These are phyloP conservation scores for Colletotrichum liriopes DNA, from an alignment of 2,329 filamentous ascomycete genomes.

Conservation along the genomic window DNA sequence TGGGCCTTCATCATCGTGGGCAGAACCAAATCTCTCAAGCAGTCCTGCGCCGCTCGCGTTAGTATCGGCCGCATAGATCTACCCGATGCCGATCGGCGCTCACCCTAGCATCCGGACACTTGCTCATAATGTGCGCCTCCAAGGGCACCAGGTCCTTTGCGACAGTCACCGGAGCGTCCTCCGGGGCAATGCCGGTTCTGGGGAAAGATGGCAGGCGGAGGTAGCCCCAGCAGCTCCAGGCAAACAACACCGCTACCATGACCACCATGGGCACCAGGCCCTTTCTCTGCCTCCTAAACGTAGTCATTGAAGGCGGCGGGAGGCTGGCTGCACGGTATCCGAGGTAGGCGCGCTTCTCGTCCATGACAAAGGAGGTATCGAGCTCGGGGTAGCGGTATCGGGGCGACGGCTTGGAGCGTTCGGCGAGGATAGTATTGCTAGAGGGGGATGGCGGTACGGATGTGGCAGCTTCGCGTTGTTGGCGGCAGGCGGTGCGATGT, in stretches of 20 bases:
- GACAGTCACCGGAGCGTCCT: slow-evolving; percentile 16
- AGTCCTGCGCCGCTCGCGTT: slow-evolving; percentile 68
- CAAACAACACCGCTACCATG: slow-evolving; percentile 18
- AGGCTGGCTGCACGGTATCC: background rate
- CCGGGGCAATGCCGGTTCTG: slow-evolving; percentile 9
- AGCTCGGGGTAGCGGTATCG: slow-evolving; percentile 17
- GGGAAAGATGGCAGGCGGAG: background rate
- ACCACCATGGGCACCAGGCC: slow-evolving; percentile 16
- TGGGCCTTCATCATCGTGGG: slow-evolving; percentile 87
- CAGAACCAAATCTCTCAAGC: slow-evolving; percentile 84
- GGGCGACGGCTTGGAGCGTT: background rate
- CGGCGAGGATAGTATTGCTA: background rate
- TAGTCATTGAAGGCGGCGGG: slow-evolving; percentile 22
- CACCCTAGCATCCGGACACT: slow-evolving; percentile 90
- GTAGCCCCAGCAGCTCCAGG: slow-evolving; percentile 36
- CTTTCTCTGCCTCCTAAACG: slow-evolving; percentile 28
- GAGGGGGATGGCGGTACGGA: background rate
- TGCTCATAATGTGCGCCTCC: slow-evolving; percentile 97
- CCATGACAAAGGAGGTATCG: slow-evolving; percentile 29
- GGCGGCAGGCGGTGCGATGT: slow-evolving; percentile 20
- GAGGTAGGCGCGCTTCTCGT: slow-evolving; percentile 40
- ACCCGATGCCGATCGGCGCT: slow-evolving; percentile 24
- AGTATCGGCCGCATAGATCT: background rate
- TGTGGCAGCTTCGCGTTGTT: background rate
- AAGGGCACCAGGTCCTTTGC: slow-evolving; percentile 74